phyloP scores from a whole-genome alignment of 345 rosid genomes.

The Aegle marmelos region DNA sequence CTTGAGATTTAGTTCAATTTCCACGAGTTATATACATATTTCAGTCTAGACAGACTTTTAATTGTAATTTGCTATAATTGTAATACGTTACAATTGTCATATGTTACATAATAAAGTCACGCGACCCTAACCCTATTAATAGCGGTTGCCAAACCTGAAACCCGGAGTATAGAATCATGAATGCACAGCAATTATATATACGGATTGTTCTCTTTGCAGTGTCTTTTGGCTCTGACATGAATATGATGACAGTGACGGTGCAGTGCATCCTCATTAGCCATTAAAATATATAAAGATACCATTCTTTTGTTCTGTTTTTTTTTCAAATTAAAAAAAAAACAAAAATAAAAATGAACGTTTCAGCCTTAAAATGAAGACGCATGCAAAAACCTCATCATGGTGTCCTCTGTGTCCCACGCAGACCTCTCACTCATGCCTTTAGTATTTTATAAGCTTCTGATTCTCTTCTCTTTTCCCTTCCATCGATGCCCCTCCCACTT shows the following conservation, averaged over 20 bases:
- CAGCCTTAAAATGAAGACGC: slow-evolving; percentile 74
- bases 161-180: too few relatives aligned
- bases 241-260: not conserved
- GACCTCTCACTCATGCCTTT: slow-evolving; percentile 37
- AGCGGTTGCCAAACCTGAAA: too few relatives aligned
- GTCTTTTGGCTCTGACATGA: not conserved
- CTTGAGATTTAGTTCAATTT: too few relatives aligned
- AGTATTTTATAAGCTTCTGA: slow-evolving; percentile 43
- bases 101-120: too few relatives aligned
- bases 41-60: too few relatives aligned
- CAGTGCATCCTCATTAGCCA: not conserved
- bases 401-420: slow-evolving; percentile 72
- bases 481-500: not conserved
- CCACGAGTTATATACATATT: too few relatives aligned
- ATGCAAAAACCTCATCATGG: slow-evolving; percentile 75
- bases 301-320: not conserved
- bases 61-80: too few relatives aligned
- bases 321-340: too few relatives aligned
- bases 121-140: too few relatives aligned
- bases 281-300: not conserved
- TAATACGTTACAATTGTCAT: too few relatives aligned
- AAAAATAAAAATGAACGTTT: not conserved
- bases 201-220: slow-evolving; percentile 12
- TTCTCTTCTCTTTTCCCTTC: slow-evolving; percentile 18
- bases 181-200: not conserved